A percentile compares a stretch with the other conserved stretches of the same genome.
Conservation (phyloP, 1,284 basidiomycete species). For the Mycena sp. region DNA sequence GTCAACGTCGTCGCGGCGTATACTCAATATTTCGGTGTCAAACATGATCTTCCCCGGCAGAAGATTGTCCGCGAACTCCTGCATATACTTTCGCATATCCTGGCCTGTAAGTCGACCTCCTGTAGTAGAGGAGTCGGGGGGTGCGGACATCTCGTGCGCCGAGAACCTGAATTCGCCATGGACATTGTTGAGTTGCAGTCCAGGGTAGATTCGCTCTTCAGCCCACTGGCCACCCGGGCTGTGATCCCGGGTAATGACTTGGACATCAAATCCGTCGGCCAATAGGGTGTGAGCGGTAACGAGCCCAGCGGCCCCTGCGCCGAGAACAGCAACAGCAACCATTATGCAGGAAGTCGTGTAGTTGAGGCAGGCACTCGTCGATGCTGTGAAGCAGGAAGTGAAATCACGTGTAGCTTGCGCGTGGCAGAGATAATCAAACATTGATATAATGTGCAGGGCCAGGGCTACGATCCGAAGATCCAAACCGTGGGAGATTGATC, state of each 20-base stretch:
- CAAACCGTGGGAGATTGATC: too few species aligned
- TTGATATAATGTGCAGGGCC: too few species aligned
- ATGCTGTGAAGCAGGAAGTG: too few species aligned
- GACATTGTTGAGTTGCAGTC: slow-evolving; percentile 33
- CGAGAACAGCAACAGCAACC: slow-evolving; percentile 33
- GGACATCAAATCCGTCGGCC: slow-evolving; percentile 40
- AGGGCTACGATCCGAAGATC: too few species aligned
- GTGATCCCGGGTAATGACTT: slow-evolving; percentile 36
- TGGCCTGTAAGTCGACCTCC: slow-evolving; percentile 54
- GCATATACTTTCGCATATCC: slow-evolving; percentile 62
- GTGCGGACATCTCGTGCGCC: slow-evolving; percentile 5
- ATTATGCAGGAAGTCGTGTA: too few species aligned
- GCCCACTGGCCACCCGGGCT: slow-evolving; percentile 37
- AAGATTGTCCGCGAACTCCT: slow-evolving; percentile 55
- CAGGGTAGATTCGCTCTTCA: slow-evolving; percentile 31
- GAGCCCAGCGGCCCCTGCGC: slow-evolving; percentile 39
- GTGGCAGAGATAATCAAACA: too few species aligned
- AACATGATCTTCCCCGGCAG: slow-evolving; percentile 56
- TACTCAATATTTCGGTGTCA: slow-evolving; percentile 53
- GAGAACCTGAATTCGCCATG: slow-evolving; percentile 38
- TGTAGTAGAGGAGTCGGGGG: background rate
- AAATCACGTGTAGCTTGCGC: too few species aligned
- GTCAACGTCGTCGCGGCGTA: slow-evolving; percentile 49
- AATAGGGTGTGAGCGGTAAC: slow-evolving; percentile 38
- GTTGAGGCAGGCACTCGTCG: too few species aligned